A percentile compares a stretch with the other conserved stretches of the same genome.
Conservation (phyloP, 371 early-diverging fungal genomes). For the Coemansia sp. region DNA sequence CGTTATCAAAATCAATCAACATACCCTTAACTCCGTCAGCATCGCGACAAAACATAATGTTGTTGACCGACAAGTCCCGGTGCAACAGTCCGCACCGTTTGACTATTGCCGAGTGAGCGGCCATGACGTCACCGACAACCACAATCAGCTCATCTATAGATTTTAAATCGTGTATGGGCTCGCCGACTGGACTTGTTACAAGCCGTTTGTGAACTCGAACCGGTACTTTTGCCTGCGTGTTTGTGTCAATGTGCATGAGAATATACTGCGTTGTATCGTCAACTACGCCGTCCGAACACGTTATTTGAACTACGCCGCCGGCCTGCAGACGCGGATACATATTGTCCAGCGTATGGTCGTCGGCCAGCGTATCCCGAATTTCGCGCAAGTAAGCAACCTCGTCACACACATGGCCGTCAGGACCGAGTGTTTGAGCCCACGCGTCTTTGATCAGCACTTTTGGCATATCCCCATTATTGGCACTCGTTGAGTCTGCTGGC, state of each 20-base stretch:
- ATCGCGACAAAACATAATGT: too few species aligned
- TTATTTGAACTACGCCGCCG: slow-evolving; percentile 7
- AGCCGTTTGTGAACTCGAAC: slow-evolving; percentile 12
- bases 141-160: too few species aligned
- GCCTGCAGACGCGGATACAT: slow-evolving; percentile 5
- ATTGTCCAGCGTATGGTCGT: neutral
- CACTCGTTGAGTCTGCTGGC: too few species aligned
- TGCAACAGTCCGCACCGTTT: too few species aligned
- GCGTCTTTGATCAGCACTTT: too few species aligned
- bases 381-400: too few species aligned
- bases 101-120: too few species aligned
- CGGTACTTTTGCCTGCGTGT: neutral
- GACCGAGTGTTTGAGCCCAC: too few species aligned
- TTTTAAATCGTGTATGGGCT: neutral
- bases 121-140: too few species aligned
- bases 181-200: slow-evolving; percentile 14
- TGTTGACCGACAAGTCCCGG: too few species aligned
- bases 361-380: too few species aligned
- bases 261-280: neutral
- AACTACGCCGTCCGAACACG: neutral
- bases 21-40: neutral
- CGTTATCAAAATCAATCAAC: neutral
- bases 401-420: too few species aligned
- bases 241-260: neutral
- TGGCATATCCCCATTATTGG: neutral